Evolutionary conservation across 768 basidiomycete genomes (phyloP).

Genomic region (Boletus rex-veris): DNA sequence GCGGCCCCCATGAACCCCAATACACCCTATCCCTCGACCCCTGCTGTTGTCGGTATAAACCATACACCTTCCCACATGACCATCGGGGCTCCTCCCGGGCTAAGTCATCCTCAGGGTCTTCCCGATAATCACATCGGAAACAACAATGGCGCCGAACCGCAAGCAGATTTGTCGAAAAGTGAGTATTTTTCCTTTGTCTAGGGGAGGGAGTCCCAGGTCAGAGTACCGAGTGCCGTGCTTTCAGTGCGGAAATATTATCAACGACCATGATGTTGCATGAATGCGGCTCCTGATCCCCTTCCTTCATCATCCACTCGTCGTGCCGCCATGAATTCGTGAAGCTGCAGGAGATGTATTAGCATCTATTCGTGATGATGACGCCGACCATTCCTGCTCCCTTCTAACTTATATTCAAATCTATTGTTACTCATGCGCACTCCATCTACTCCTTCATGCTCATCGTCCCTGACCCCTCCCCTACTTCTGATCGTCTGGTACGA

Average conservation of each 20-base stretch:
- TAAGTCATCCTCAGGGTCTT: constrained; percentile 42
- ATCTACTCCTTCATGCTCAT: constrained; percentile 12
- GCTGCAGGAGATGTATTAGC: constrained; percentile 22
- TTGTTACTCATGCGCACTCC: constrained; percentile 7
- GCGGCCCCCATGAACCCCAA: constrained; percentile 9
- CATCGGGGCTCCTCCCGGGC: constrained; percentile 67
- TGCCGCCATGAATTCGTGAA: constrained; percentile 28
- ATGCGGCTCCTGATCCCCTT: constrained; percentile 27
- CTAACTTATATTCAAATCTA: constrained; percentile 2
- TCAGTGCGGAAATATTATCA: constrained; percentile 83
- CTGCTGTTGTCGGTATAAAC: constrained; percentile 13
- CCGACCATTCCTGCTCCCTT: constrained; percentile 13
- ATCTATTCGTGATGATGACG: constrained; percentile 23
- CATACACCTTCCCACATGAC: constrained; percentile 23
- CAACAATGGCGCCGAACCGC: constrained; percentile 18
- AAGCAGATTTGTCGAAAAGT: constrained; percentile 42
- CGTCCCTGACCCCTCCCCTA: constrained; percentile 34
- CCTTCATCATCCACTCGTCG: constrained; percentile 19
- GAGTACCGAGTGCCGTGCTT: constrained; percentile 87
- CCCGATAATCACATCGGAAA: constrained; percentile 21
- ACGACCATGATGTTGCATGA: constrained; percentile 55
- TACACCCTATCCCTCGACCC: constrained; percentile 7
- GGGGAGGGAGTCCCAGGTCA: constrained; percentile 78
- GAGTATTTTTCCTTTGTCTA: constrained; percentile 57
- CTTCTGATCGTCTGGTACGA: constrained; percentile 40